A percentile compares a stretch with the other conserved stretches of the same genome.
Evolutionary conservation across 441 rosid species (phyloP).

Genomic region (Biscutella laevigata): DNA sequence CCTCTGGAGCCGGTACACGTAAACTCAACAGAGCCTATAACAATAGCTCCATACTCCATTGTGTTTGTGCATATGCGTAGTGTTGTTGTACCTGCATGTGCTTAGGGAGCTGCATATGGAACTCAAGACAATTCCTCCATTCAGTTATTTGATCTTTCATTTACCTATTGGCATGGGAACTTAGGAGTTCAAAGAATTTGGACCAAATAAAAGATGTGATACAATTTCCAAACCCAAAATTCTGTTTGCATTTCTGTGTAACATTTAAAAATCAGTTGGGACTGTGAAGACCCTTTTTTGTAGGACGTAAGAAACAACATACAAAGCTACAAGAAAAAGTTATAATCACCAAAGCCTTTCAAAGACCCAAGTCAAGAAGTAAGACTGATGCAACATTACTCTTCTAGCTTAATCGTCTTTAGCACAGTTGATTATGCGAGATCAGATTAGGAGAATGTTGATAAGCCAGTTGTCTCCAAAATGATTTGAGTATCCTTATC

Average conservation of each 20-base stretch:
- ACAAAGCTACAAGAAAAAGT: conserved; percentile 9
- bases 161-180: not conserved
- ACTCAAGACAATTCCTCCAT: conserved; percentile 29
- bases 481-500: conserved; percentile 9
- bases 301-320: conserved; percentile 7
- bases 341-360: not conserved
- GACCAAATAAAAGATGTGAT: conserved; percentile 3
- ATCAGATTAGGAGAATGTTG: conserved; percentile 11
- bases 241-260: not conserved
- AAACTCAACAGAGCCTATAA: conserved; percentile 41
- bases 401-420: not conserved
- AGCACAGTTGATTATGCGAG: not conserved
- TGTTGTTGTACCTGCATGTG: conserved; percentile 50
- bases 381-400: not conserved
- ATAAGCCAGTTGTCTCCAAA: conserved; percentile 11
- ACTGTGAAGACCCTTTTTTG: not conserved
- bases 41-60: conserved; percentile 61
- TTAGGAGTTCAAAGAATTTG: not conserved
- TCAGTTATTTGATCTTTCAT: conserved; percentile 14
- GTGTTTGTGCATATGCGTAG: conserved; percentile 60
- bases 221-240: not conserved
- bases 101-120: conserved; percentile 28
- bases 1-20: conserved; percentile 42
- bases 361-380: not conserved
- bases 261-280: not conserved